Evolutionary conservation across 2,329 filamentous ascomycete species (phyloP).

Genomic region (Stagonosporopsis chrysanthemi): DNA sequence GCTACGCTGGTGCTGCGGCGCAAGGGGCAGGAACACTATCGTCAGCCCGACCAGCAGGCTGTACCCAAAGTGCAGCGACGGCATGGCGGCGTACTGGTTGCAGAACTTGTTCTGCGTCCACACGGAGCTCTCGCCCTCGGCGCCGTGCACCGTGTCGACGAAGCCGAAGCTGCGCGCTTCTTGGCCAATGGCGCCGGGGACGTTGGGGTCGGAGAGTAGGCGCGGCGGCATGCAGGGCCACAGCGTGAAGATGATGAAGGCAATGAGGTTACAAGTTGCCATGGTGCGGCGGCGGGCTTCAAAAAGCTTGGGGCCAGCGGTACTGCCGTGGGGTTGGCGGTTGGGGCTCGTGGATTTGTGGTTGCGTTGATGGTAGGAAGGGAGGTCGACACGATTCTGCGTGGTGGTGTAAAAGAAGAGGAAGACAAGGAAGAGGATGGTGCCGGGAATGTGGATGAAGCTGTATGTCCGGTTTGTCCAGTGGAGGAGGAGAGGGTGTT

Average conservation of each 20-base stretch:
- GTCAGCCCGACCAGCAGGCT: constrained; percentile 76
- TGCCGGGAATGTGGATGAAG: constrained; percentile 80
- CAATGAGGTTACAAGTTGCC: constrained; percentile 65
- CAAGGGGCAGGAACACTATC: constrained; percentile 69
- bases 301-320: constrained; percentile 61
- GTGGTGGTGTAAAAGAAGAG: constrained; percentile 76
- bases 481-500: constrained; percentile 64
- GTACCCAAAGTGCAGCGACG: constrained; percentile 78
- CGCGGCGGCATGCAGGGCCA: constrained; percentile 70
- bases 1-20: constrained; percentile 60
- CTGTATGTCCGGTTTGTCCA: constrained; percentile 78
- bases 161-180: constrained; percentile 68
- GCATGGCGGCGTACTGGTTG: constrained; percentile 82
- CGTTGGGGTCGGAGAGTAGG: constrained; percentile 61
- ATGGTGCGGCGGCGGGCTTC: constrained; percentile 64
- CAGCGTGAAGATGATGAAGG: constrained; percentile 65
- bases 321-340: constrained; percentile 39
- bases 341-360: constrained; percentile 28
- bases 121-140: constrained; percentile 68
- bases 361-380: constrained; percentile 49
- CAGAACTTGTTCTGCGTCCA: constrained; percentile 78
- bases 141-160: constrained; percentile 66
- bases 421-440: constrained; percentile 72
- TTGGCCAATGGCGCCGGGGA: constrained; percentile 62
- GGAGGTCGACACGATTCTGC: constrained; percentile 58